A percentile compares a stretch with the other conserved stretches of the same genome.
Evolutionary conservation across 805 yeast genomes (phyloP).

Genomic region (Teunomyces pallodes): DNA sequence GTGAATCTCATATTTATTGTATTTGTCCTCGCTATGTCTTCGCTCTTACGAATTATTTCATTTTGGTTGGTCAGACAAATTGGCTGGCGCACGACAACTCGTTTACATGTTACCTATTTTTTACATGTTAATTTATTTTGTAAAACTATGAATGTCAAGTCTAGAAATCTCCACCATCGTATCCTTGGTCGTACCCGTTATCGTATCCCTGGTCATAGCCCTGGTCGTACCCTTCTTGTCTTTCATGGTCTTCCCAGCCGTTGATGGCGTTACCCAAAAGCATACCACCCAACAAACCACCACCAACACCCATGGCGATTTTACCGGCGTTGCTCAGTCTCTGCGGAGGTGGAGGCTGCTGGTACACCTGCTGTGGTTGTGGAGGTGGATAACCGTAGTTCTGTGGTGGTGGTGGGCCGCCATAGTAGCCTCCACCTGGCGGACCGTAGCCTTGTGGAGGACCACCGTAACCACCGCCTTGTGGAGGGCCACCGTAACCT

Average conservation of each 20-base stretch:
- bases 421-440: conserved; percentile 15
- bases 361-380: conserved; percentile 25
- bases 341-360: conserved; percentile 27
- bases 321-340: conserved; percentile 21
- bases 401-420: conserved; percentile 22
- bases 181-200: conserved; percentile 26
- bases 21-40: background rate
- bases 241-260: conserved; percentile 23
- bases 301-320: conserved; percentile 47
- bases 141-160: background rate
- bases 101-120: no score
- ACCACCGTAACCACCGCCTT: conserved; percentile 12
- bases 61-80: conserved; percentile 7
- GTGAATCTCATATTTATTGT: conserved; percentile 36
- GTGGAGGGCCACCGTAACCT: conserved; percentile 19
- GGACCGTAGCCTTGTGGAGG: conserved; percentile 17
- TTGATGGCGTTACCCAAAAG: conserved; percentile 46
- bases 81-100: no score
- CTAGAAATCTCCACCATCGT: conserved; percentile 15
- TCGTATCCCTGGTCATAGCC: conserved; percentile 31
- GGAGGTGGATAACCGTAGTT: conserved; percentile 27
- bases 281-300: conserved; percentile 63
- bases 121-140: no score
- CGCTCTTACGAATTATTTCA: background rate
- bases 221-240: conserved; percentile 31